Base-by-base conservation (phyloP, 2,329 filamentous ascomycete genomes). In the Diplodia mutila region DNA sequence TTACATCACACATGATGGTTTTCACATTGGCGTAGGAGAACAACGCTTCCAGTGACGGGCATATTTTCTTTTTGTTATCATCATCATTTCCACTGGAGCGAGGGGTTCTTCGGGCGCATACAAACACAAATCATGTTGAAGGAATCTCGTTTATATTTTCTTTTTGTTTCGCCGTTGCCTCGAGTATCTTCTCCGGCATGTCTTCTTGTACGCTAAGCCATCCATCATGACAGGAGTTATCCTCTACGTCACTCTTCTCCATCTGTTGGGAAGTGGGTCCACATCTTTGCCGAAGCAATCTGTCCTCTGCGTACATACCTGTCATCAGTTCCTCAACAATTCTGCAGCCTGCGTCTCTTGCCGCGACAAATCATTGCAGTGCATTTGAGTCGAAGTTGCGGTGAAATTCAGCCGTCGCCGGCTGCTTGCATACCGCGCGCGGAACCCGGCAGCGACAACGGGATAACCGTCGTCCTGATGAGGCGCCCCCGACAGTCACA, bases 21-120 rank as follows among this genome's bases (percentile, higher is more conserved):
- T 61, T 49, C 42, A 34, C 51, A 63, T 37, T 12, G 59, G 59
- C 59, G 59, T 63, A 63, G 46, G 59, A 63, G 59, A 52, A 63
- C 59, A 51, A 21, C 42, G 59, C 59, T 51, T 29, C 49, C 59
- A 51, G 59, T 63, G 59, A 51, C 46, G 59, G 59, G 29, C 4
- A 37, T 21, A 29, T 48, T 34, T 51, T 25, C 48, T 11, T 51
- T 25, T 25, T 21, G 21, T 39, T 12, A 39, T 49, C 39, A 48
- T 61, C 25, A 61, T 34, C 39, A 21, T 61, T 49, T 29, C 27
- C 46, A 51, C 46, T 27, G 46, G 59, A 63, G 46, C 59, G 59
- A 51, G n/a, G 42, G 59, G 46, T 63, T 63, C 27, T 51, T 51
- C n/a, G 59, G 59, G 59, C 59, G 59, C 59, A 51, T 51, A 49